These are phyloP conservation scores for Sanguinoderma infundibulare DNA, from an alignment of 1,284 basidiomycete species.

Conservation along the genomic window DNA sequence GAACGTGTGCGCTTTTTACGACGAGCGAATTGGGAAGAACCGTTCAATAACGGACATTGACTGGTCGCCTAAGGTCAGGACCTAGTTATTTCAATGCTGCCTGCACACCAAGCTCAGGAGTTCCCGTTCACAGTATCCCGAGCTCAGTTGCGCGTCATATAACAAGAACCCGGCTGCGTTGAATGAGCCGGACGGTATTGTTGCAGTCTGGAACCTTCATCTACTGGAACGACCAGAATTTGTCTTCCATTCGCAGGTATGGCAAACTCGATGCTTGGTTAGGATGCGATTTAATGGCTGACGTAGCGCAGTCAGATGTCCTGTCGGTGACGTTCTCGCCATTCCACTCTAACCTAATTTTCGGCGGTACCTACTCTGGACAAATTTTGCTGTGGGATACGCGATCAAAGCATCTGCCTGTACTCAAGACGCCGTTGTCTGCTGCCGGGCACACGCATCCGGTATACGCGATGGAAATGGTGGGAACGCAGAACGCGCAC, in stretches of 20 bases:
- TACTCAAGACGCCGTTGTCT: constrained; percentile 94
- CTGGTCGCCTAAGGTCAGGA: constrained; percentile 91
- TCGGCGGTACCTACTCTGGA: constrained; percentile 97
- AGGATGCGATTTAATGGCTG: background rate
- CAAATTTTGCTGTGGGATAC: constrained; percentile 99
- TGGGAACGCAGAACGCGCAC: constrained; percentile 98
- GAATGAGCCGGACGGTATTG: constrained; percentile 96
- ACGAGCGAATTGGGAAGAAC: constrained; percentile 88
- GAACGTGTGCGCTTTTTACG: constrained; percentile 86
- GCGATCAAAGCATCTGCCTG: constrained; percentile 93
- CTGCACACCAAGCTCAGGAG: background rate
- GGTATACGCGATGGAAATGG: constrained; percentile 96
- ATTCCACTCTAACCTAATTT: constrained; percentile 96
- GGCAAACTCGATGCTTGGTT: constrained; percentile 21
- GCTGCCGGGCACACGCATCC: constrained; percentile 97
- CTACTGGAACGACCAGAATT: constrained; percentile 95
- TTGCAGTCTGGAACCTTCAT: constrained; percentile 97
- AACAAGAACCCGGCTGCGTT: constrained; percentile 92
- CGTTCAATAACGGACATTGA: constrained; percentile 95
- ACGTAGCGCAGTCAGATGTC: constrained; percentile 82
- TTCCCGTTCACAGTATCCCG: constrained; percentile 75
- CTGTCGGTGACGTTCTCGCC: constrained; percentile 96
- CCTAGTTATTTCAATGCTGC: background rate
- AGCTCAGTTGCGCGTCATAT: constrained; percentile 93
- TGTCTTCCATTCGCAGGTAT: constrained; percentile 94